Conservation (phyloP, 2,329 filamentous ascomycete genomes). For the Alternaria brassicicola region DNA sequence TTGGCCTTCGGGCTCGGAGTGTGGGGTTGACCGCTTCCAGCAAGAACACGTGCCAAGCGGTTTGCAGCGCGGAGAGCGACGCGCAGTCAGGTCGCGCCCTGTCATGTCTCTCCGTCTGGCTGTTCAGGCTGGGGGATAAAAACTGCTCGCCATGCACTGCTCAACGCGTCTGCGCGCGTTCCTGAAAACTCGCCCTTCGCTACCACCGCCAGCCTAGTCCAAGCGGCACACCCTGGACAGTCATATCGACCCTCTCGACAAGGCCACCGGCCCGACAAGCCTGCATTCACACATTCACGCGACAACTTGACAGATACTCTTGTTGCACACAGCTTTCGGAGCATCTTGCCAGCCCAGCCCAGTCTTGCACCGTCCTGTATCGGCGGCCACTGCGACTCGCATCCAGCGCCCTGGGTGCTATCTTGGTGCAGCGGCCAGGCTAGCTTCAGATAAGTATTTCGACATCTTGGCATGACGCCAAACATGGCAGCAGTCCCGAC, state of each 20-base stretch:
- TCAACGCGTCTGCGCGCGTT: slow-evolving; percentile 10
- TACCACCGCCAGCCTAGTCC: slow-evolving; percentile 7
- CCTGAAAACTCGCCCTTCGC: slow-evolving; percentile 14
- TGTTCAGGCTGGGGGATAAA: slow-evolving; percentile 1
- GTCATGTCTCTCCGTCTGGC: neutral
- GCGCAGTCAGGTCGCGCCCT: slow-evolving; percentile 1
- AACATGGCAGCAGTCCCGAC: slow-evolving; percentile 21
- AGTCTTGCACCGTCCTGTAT: neutral
- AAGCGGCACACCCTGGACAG: slow-evolving; percentile 13
- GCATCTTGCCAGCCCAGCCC: neutral
- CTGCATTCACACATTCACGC: neutral
- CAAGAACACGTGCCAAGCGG: slow-evolving; percentile 10
- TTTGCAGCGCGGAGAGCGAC: slow-evolving; percentile 5
- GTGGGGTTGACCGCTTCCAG: slow-evolving; percentile 15
- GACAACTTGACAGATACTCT: neutral
- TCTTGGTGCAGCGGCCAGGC: slow-evolving; percentile 5
- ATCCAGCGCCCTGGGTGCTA: neutral
- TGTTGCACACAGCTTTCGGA: neutral
- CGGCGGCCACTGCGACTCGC: slow-evolving; percentile 3
- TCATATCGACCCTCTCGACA: slow-evolving; percentile 3
- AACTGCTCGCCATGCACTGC: slow-evolving; percentile 5
- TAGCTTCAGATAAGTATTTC: slow-evolving; percentile 7
- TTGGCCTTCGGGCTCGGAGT: slow-evolving; percentile 17
- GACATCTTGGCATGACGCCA: slow-evolving; percentile 15
- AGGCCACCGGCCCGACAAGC: slow-evolving; percentile 2